Base-by-base conservation (phyloP, 2,329 filamentous ascomycete species). In the Fusarium sp. region DNA sequence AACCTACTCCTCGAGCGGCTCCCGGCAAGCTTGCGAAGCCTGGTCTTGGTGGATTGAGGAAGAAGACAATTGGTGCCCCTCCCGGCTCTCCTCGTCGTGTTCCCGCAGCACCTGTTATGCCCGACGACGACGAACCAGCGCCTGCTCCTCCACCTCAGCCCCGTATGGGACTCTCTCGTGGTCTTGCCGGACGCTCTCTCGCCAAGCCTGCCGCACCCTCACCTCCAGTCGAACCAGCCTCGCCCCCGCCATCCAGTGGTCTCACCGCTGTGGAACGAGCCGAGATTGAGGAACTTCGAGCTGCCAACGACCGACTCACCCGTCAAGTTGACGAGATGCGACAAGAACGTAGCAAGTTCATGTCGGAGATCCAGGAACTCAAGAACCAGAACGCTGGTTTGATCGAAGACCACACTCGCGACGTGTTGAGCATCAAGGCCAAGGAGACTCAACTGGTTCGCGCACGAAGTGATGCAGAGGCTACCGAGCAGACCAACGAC, bases 381-480 rank as follows among this genome's bases (percentile, higher is more conserved):
- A 97, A 98, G 81, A 97, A 97, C 75, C 93, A 98, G 78, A 99
- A 99, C 76, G 96, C 96, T 25, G 92, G 96, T 68, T 85, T 99
- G 34, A 99, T 99, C 65, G 96, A 99, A 80, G 95, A 98, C 75
- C 95, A 98, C 79, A 99, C 96, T 0, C 88, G 95, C 49, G 95
- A 99, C 75, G 93, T 98, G 0, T 85, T 99, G 43, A 96, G 94
- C 73, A 97, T 99, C 82, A 98, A 98, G 79, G 96, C 96, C 16
- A 99, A 99, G 81, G 96, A 99, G 80, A 98, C 96, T 5, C 96
- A 99, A 75, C 87, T 99, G 7, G 95, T 98, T 12, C 91, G 96
- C 45, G 94, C 96, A 13, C 88, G 94, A 57, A 94, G 92, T 70
- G 96, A 99, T 76, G 92, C 91, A 31, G 95, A 98, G 78, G 90